Percentiles rank a stretch among this genome's conserved stretches.
These are phyloP conservation scores for Hemerocallis citrina DNA, from an alignment of 106 monocot genomes.

Conservation along the genomic window DNA sequence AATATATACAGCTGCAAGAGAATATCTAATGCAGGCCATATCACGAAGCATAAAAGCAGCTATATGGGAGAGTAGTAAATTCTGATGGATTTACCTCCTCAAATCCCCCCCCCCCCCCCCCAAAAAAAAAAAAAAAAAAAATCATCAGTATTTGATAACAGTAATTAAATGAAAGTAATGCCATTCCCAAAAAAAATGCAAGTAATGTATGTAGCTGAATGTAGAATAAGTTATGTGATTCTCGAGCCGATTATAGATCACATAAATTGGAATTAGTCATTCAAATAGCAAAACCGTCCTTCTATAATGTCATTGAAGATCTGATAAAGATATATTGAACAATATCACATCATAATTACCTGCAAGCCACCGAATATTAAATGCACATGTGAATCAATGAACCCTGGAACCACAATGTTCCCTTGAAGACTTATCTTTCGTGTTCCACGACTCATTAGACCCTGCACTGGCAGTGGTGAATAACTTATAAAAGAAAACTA, in stretches of 20 bases:
- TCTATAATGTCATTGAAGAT: not conserved
- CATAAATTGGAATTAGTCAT: not conserved
- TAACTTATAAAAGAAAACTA: not conserved
- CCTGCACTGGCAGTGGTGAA: slow-evolving; percentile 28
- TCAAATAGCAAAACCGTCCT: too few species aligned
- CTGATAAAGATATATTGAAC: not conserved
- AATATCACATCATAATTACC: slow-evolving; percentile 20
- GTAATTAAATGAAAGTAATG: not conserved
- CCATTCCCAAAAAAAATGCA: too few species aligned
- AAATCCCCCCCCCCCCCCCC: too few species aligned
- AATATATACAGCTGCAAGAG: not conserved
- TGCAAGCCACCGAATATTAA: slow-evolving; percentile 76
- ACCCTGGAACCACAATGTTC: slow-evolving; percentile 78
- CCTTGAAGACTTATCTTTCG: slow-evolving; percentile 48
- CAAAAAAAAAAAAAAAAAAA: too few species aligned
- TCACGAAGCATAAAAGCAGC: too few species aligned
- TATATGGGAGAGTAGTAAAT: too few species aligned
- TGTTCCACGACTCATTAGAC: slow-evolving; percentile 43
- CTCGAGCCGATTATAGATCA: not conserved
- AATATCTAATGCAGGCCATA: not conserved
- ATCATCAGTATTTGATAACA: not conserved
- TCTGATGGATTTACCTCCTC: too few species aligned
- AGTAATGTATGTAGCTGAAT: not conserved
- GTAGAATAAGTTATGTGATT: not conserved
- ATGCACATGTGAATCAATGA: slow-evolving; percentile 94